Percentiles rank a stretch among this genome's conserved stretches.
Evolutionary conservation across 768 basidiomycete species (phyloP).

Genomic region (Leccinellum luteum): DNA sequence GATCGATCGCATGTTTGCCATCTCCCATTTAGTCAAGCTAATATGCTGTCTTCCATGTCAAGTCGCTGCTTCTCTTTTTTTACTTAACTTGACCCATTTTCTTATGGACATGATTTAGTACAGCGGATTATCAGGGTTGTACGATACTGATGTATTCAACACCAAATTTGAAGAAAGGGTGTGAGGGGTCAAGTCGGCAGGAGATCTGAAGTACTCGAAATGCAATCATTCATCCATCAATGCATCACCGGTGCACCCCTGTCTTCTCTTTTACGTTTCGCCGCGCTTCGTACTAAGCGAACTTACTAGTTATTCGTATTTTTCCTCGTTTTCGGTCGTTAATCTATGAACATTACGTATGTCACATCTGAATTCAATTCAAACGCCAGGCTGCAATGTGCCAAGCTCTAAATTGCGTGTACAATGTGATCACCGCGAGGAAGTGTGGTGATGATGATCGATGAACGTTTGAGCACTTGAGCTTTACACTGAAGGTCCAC

Average conservation of each 20-base stretch:
- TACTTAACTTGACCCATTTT: neutral
- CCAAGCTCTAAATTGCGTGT: too few species aligned
- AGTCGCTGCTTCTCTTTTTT: neutral
- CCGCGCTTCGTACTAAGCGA: too few species aligned
- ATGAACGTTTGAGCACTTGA: too few species aligned
- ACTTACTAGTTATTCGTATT: neutral
- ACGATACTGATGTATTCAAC: neutral
- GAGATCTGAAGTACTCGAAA: neutral
- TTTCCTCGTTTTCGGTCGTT: neutral
- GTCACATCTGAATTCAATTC: too few species aligned
- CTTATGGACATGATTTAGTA: neutral
- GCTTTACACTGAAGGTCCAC: too few species aligned
- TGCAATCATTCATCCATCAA: neutral
- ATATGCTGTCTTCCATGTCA: neutral
- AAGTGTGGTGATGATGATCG: neutral
- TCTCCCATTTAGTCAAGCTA: neutral
- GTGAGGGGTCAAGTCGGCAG: neutral
- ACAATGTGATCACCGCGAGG: neutral
- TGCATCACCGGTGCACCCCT: too few species aligned
- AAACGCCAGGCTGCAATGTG: neutral
- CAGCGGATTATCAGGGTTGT: neutral
- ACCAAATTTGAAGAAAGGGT: neutral
- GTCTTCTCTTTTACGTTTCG: too few species aligned
- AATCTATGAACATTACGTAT: too few species aligned
- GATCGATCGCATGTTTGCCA: neutral